A percentile compares a stretch with the other conserved stretches of the same genome.
Conservation (phyloP, 768 basidiomycete species). For the Amanita subjunquillea region DNA sequence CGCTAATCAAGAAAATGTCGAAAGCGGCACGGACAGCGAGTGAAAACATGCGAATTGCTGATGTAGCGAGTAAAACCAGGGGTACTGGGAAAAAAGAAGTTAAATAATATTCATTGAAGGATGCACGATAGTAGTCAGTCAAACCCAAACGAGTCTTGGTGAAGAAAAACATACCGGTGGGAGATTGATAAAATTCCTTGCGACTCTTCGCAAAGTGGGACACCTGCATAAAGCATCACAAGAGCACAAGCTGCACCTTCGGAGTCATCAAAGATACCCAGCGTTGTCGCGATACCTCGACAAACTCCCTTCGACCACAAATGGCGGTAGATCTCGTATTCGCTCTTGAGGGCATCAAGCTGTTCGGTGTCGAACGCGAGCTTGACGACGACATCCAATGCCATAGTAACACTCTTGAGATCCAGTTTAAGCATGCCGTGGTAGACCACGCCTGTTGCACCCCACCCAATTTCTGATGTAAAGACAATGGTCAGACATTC, state of each 20-base stretch:
- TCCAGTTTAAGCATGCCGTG: constrained; percentile 11
- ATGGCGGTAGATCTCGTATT: constrained; percentile 10
- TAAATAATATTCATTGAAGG: no score
- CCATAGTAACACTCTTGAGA: constrained; percentile 1
- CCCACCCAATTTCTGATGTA: no score
- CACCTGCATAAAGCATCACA: constrained; percentile 6
- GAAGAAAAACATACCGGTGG: constrained; percentile 9
- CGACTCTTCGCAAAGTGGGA: not conserved
- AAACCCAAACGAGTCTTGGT: constrained; percentile 1
- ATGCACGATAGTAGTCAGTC: not conserved
- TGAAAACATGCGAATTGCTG: no score
- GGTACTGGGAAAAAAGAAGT: no score
- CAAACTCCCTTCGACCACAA: constrained; percentile 9
- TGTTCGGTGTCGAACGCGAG: constrained; percentile 10
- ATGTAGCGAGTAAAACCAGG: no score
- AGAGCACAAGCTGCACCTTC: no score
- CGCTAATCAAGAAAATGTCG: no score
- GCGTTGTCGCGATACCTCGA: constrained; percentile 8
- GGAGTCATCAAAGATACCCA: constrained; percentile 10
- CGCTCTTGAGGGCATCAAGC: constrained; percentile 10
- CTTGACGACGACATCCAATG: constrained; percentile 11
- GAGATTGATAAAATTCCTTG: constrained; percentile 5
- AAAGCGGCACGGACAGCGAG: no score
- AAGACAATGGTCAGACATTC: no score
- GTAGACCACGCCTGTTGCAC: no score